These are phyloP conservation scores for Fusarium miscanthi DNA, from an alignment of 2,329 filamentous ascomycete genomes.

Conservation along the genomic window DNA sequence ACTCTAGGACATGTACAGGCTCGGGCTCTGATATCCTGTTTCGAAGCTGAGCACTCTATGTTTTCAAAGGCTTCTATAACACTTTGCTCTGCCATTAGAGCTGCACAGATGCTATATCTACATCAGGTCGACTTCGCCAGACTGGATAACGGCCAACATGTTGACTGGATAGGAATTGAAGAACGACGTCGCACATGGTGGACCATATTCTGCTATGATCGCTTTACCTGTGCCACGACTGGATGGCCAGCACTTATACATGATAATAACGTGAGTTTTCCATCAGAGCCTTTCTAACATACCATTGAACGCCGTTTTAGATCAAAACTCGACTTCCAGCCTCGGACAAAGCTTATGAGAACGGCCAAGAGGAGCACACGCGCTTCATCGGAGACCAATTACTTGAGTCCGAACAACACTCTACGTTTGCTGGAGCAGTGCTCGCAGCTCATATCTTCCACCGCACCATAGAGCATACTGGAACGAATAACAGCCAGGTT, in stretches of 20 bases:
- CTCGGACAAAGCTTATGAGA: conserved; percentile 8
- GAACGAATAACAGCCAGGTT: neutral
- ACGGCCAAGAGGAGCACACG: conserved; percentile 3
- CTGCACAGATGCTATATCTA: conserved; percentile 7
- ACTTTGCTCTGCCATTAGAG: conserved; percentile 5
- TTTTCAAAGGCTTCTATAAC: conserved; percentile 23
- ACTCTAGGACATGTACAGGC: conserved; percentile 11
- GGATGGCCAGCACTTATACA: conserved; percentile 20
- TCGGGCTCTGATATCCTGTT: conserved; percentile 9
- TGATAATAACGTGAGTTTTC: neutral
- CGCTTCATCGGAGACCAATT: conserved; percentile 11
- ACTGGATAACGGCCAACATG: rapidly evolving
- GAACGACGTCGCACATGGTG: conserved; percentile 22
- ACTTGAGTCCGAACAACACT: neutral
- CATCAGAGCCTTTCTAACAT: rapidly evolving
- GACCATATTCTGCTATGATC: conserved; percentile 26
- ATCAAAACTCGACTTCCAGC: conserved; percentile 14
- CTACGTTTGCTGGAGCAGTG: conserved; percentile 9
- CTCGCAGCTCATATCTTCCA: conserved; percentile 16
- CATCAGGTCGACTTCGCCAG: neutral
- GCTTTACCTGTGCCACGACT: conserved; percentile 20
- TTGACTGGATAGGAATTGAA: conserved; percentile 11
- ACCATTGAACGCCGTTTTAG: neutral
- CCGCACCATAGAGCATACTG: conserved; percentile 16
- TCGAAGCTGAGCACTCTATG: conserved; percentile 22